Base-by-base conservation (phyloP, 1,139 yeast genomes). In the Meyerozyma elateridarum region DNA sequence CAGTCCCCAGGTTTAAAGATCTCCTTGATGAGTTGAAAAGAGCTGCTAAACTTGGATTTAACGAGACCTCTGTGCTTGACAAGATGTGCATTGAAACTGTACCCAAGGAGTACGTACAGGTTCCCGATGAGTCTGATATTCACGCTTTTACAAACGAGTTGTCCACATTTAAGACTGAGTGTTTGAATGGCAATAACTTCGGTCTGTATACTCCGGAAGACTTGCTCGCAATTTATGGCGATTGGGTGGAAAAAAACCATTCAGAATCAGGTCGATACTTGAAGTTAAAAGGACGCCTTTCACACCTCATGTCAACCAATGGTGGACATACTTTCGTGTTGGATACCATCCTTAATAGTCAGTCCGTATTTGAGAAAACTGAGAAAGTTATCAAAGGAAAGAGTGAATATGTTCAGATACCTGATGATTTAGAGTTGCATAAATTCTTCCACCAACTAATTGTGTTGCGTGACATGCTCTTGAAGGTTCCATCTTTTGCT, bases 311-410 rank as follows among this genome's bases (percentile, higher is more conserved):
- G 32, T 40, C 38, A 7, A 26, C 48, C 9, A 63, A 64, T 41
- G 59, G 59, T 3, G 56, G 54, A 2, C 39, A 61, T 32, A 59
- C 67, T 6, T 56, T 46, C 13, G 51, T 59, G 7, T 52, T 66
- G 39, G 70, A 65, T 39, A 46, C 58, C 3, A 46, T 64, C 2
- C 38, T 61, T 25, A 45, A 45, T 9, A 55, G 55, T 22, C 58
- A 56, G 32, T 25, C 34, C 7, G 57, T 49, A 3, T 55, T 60
- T 32, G 49, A 48, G 5, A 34, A 40, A 9, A 44, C 57, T 27
- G 64, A 57, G 34, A 36, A 38, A 16, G 44, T 44, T 20, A 29
- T 48, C 15, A 36, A 37, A 6, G 33, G 37, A n/a, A 41, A 36
- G 28, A 36, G 30, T 22, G 15, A 22, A 4, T 52, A 51, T 27